Base-by-base conservation (phyloP, 805 yeast species). In the Zygosaccharomyces lentus region DNA sequence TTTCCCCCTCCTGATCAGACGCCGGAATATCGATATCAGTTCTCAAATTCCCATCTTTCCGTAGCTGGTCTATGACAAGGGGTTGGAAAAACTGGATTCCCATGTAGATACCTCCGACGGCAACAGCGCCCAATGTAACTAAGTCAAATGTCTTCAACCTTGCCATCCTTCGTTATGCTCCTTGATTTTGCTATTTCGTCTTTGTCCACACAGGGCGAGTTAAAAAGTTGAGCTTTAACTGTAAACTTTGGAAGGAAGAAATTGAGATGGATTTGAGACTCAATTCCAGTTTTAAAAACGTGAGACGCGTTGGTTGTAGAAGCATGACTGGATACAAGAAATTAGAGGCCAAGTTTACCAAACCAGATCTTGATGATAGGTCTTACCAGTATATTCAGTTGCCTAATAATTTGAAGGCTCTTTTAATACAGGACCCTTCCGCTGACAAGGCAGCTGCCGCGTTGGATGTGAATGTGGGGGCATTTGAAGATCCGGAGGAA, bases 381-480 rank as follows among this genome's bases (percentile, higher is more conserved):
- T 65, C 73, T 29, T 93, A 93, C 62, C 75, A 88, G 34, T 68
- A 81, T 40, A 70, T 91, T 53, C 70, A 76, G 46, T 66, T 84
- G 34, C 62, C 74, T 2, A 86, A 85, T 58, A 71, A 75, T 9
- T 61, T 86, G 41, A 74, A 74, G 17, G 88, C 80, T 0, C 64
- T 86, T 44, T 59, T 84, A 47, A 83, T 86, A 45, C 77, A 78
- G 46, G 93, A 86, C 57, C 77, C 84, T 1, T 66, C 76, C 17
- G 72, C 91, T 1, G 91, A 84, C 61, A 82, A 82, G 58, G 71
- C 90, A 0, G 90, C 89, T 0, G 93, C 91, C 2, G 78, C 93
- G 0, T 64, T 86, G 46, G 93, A 85, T 58, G 91, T 86, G 9
- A 77, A 83, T 54, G 84, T 83, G 16, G 95, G 95, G 9, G 73